Conservation (phyloP, 805 yeast genomes). For the Vanderwaltozyma yarrowii region DNA sequence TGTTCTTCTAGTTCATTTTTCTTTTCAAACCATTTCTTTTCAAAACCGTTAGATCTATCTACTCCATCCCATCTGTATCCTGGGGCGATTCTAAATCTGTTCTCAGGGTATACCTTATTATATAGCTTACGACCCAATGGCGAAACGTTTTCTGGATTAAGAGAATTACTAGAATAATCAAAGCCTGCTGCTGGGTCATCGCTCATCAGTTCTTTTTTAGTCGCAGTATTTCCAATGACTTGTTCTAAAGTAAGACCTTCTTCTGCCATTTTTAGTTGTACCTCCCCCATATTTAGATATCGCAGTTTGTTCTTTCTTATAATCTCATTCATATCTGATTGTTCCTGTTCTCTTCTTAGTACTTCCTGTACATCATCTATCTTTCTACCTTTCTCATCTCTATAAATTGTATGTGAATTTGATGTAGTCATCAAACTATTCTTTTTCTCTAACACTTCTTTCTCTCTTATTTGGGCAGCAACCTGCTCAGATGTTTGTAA, state of each 20-base stretch:
- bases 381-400: slow-evolving; percentile 53
- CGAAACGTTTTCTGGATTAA: background rate
- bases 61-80: slow-evolving; percentile 91
- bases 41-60: slow-evolving; percentile 84
- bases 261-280: slow-evolving; percentile 21
- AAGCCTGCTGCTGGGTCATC: slow-evolving; percentile 2
- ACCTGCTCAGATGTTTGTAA: slow-evolving; percentile 39
- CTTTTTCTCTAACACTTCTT: slow-evolving; percentile 18
- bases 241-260: slow-evolving; percentile 1
- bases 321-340: slow-evolving; percentile 23
- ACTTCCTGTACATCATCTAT: slow-evolving; percentile 26
- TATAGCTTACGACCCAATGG: slow-evolving; percentile 47
- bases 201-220: background rate
- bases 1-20: slow-evolving; percentile 30
- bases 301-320: slow-evolving; percentile 28
- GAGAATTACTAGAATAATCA: background rate
- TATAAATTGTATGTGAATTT: slow-evolving; percentile 35
- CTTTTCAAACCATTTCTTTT: slow-evolving; percentile 44
- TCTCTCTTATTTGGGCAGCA: slow-evolving; percentile 28
- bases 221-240: background rate
- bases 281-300: slow-evolving; percentile 29
- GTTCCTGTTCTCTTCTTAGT: slow-evolving; percentile 12
- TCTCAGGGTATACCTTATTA: slow-evolving; percentile 39
- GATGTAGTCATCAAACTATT: slow-evolving; percentile 6
- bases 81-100: slow-evolving; percentile 67